phyloP scores from a whole-genome alignment of 1,284 basidiomycete species.

The Apiotrichum porosum region DNA sequence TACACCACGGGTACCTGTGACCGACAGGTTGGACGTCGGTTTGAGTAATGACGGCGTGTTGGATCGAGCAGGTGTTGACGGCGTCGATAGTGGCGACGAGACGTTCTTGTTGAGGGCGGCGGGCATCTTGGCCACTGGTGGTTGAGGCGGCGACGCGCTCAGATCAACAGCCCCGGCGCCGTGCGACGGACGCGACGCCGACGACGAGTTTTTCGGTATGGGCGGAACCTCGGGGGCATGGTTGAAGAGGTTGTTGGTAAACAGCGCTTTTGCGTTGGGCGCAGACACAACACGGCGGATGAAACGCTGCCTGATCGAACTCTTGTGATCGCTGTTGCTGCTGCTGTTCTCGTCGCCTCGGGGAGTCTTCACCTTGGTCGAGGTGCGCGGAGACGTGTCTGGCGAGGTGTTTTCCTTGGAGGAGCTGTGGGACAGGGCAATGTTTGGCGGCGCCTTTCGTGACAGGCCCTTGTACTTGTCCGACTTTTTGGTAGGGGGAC shows the following conservation, averaged over 20 bases:
- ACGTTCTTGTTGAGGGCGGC: no score
- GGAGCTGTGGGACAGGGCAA: not conserved
- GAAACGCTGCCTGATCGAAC: conserved; percentile 63
- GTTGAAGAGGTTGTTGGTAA: conserved; percentile 45
- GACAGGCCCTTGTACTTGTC: conserved; percentile 27
- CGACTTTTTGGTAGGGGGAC: conserved; percentile 1
- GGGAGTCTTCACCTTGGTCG: not conserved
- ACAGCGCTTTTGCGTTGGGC: conserved; percentile 89
- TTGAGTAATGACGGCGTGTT: conserved; percentile 45
- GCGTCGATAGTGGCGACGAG: conserved; percentile 50
- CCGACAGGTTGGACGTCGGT: conserved; percentile 38
- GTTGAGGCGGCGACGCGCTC: conserved; percentile 20
- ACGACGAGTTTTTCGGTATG: conserved; percentile 20
- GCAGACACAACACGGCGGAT: conserved; percentile 92
- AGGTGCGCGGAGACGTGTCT: not conserved
- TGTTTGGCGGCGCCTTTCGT: conserved; percentile 8
- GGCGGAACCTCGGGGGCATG: conserved; percentile 34
- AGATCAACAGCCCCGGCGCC: conserved; percentile 10
- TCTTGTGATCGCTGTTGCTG: conserved; percentile 3
- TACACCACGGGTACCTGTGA: conserved; percentile 25
- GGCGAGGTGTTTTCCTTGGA: not conserved
- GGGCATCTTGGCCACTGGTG: conserved; percentile 63
- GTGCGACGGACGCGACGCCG: not conserved
- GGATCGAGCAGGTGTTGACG: conserved; percentile 52
- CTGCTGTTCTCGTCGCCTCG: conserved; percentile 5